Evolutionary conservation across 352 stramenopile species (phyloP).

Genomic region (Peronospora belbahrii): DNA sequence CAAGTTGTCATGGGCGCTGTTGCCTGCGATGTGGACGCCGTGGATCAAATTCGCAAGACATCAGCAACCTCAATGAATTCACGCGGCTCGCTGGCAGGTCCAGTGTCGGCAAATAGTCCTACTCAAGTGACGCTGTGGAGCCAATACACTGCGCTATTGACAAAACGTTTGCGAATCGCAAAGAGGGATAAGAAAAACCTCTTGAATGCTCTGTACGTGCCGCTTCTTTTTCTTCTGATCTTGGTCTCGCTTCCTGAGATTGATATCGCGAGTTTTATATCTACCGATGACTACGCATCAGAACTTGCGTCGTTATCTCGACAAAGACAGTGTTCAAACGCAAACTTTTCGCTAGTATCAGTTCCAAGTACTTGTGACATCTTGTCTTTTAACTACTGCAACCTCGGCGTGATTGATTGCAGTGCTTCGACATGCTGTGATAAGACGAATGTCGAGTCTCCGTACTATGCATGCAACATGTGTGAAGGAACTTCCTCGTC

Average conservation of each 20-base stretch:
- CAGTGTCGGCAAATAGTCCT: slow-evolving; percentile 18
- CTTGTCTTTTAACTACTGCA: slow-evolving; percentile 34
- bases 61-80: slow-evolving; percentile 33
- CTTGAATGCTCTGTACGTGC: slow-evolving; percentile 49
- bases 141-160: slow-evolving; percentile 45
- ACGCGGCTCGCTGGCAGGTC: slow-evolving; percentile 11
- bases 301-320: slow-evolving; percentile 15
- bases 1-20: slow-evolving; percentile 10
- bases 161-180: slow-evolving; percentile 54
- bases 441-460: slow-evolving; percentile 25
- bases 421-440: slow-evolving; percentile 37
- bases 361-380: slow-evolving; percentile 20
- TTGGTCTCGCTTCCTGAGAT: slow-evolving; percentile 45
- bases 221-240: slow-evolving; percentile 52
- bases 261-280: slow-evolving; percentile 47
- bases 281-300: slow-evolving; percentile 18
- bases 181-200: slow-evolving; percentile 58
- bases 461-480: slow-evolving; percentile 40
- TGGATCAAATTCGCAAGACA: slow-evolving; percentile 30
- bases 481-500: slow-evolving; percentile 21
- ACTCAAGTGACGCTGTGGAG: slow-evolving; percentile 23
- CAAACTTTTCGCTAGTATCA: slow-evolving; percentile 19
- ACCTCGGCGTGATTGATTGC: slow-evolving; percentile 40
- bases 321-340: slow-evolving; percentile 23
- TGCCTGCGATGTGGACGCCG: slow-evolving; percentile 14